A percentile compares a stretch with the other conserved stretches of the same genome.
phyloP scores from a whole-genome alignment of 108 stramenopile genomes.

The Epipyxis sp. region DNA sequence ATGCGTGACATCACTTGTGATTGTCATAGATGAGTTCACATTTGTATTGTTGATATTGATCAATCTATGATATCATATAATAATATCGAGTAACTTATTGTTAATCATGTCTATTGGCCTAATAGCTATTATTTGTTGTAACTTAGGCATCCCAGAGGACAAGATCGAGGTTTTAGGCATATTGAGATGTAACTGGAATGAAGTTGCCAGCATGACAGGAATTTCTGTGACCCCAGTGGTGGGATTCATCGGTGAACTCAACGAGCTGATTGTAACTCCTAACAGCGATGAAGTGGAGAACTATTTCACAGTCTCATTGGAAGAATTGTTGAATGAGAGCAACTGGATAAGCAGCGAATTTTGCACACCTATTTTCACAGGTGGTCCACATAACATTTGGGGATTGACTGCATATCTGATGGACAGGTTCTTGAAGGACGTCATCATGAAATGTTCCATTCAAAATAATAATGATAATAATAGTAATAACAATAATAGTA shows the following conservation, averaged over 20 bases:
- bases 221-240: slow-evolving; percentile 90
- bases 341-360: slow-evolving; percentile 71
- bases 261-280: slow-evolving; percentile 58
- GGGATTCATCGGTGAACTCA: slow-evolving; percentile 72
- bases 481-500: no score
- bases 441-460: slow-evolving; percentile 43
- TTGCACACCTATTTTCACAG: slow-evolving; percentile 75
- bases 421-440: slow-evolving; percentile 75
- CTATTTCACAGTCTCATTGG: slow-evolving; percentile 76
- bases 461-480: no score
- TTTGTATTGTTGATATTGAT: no score
- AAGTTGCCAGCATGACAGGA: slow-evolving; percentile 72
- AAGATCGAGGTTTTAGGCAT: slow-evolving; percentile 69
- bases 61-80: no score
- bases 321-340: slow-evolving; percentile 59
- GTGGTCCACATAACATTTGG: slow-evolving; percentile 82
- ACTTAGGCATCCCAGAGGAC: slow-evolving; percentile 59
- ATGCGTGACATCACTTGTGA: no score
- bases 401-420: slow-evolving; percentile 82
- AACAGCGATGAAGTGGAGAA: slow-evolving; percentile 73
- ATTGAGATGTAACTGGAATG: slow-evolving; percentile 83
- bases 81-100: no score
- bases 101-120: no score
- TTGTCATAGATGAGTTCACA: no score
- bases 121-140: no score